A percentile compares a stretch with the other conserved stretches of the same genome.
Conservation (phyloP, 306 rosid genomes). For the Comarum palustre region DNA sequence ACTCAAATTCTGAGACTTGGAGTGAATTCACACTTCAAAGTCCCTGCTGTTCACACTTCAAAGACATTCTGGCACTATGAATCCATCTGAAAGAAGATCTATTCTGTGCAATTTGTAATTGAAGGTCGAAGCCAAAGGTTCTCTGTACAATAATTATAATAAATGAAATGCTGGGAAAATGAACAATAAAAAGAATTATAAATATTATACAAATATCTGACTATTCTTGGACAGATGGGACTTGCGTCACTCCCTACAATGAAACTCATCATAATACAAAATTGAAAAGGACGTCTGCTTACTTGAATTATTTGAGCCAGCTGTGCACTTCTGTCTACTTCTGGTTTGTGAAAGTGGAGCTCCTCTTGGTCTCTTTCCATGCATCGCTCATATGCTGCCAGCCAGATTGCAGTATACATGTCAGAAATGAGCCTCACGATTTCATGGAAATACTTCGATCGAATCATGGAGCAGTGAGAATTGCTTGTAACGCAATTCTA, state of each 20-base stretch:
- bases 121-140: constrained; percentile 15
- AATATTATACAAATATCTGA: constrained; percentile 10
- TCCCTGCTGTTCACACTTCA: not conserved
- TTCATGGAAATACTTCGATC: not conserved
- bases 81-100: not conserved
- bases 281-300: constrained; percentile 23
- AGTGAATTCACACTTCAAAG: not conserved
- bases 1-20: not conserved
- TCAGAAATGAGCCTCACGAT: not conserved
- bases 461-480: not conserved
- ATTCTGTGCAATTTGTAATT: not conserved
- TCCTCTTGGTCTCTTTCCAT: constrained; percentile 8
- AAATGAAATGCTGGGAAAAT: constrained; percentile 21
- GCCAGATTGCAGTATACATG: constrained; percentile 9
- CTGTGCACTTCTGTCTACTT: not conserved
- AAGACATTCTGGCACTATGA: not conserved
- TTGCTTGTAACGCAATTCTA: not conserved
- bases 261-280: constrained; percentile 23
- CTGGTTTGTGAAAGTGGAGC: constrained; percentile 7
- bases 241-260: constrained; percentile 27
- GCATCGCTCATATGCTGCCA: constrained; percentile 10
- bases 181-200: constrained; percentile 9
- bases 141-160: constrained; percentile 26
- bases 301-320: constrained; percentile 18
- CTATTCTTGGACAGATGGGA: constrained; percentile 16